phyloP scores from a whole-genome alignment of 148 eudicot species.

The Amaranthus hypochondriacus region DNA sequence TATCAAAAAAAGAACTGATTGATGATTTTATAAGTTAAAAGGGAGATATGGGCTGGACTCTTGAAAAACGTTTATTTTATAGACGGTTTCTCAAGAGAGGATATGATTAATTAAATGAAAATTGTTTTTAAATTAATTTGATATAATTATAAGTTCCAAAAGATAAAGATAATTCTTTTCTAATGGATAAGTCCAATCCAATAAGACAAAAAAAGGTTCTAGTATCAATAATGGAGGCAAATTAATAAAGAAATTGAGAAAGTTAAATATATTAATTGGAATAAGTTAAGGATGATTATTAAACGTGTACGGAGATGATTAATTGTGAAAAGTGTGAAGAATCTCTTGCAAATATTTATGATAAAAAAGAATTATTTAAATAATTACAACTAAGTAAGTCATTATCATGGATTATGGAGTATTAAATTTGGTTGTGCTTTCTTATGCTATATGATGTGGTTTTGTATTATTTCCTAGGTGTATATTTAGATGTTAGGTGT shows the following conservation, averaged over 20 bases:
- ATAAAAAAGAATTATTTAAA: constrained; percentile 3
- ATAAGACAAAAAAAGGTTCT: constrained; percentile 5
- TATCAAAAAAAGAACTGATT: too few relatives aligned
- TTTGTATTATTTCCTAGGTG: too few relatives aligned
- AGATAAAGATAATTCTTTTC: not conserved
- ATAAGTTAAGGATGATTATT: not conserved
- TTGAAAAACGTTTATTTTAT: too few relatives aligned
- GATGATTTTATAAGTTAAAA: too few relatives aligned
- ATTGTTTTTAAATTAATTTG: too few relatives aligned
- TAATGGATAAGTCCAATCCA: constrained; percentile 10
- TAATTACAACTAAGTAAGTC: not conserved
- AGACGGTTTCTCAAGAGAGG: too few relatives aligned
- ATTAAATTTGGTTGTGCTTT: not conserved
- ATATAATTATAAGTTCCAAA: too few relatives aligned
- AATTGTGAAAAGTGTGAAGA: constrained; percentile 6
- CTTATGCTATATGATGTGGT: constrained; percentile 13
- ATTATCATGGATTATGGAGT: not conserved
- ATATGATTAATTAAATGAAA: too few relatives aligned
- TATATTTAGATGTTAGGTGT: too few relatives aligned
- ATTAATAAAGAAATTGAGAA: not conserved
- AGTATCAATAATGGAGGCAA: constrained; percentile 17
- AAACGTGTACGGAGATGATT: constrained; percentile 23
- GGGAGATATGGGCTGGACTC: too few relatives aligned
- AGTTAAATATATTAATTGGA: not conserved
- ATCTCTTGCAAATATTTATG: constrained; percentile 9